These are phyloP conservation scores for Verticillium isaacii DNA, from an alignment of 2,329 filamentous ascomycete species.

Conservation along the genomic window DNA sequence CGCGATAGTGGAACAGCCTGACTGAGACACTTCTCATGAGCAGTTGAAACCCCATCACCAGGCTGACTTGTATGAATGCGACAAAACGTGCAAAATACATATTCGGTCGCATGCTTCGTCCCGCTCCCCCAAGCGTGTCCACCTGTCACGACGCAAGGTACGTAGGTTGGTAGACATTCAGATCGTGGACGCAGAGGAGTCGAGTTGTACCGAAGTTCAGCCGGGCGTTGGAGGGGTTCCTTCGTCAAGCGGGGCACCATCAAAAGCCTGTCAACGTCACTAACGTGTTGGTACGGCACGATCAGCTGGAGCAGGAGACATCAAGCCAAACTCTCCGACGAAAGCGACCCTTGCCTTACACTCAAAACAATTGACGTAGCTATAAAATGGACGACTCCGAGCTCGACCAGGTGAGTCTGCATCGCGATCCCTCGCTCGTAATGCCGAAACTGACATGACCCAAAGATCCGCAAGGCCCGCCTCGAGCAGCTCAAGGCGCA, in stretches of 20 bases:
- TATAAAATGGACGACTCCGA: constrained; percentile 37
- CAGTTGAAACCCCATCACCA: too few relatives aligned
- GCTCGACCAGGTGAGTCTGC: constrained; percentile 30
- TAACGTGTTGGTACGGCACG: not conserved
- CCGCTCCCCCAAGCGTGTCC: too few relatives aligned
- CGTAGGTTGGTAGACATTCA: too few relatives aligned
- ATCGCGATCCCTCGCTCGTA: not conserved
- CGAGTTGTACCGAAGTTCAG: not conserved
- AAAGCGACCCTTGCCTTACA: not conserved
- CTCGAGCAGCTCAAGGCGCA: constrained; percentile 87
- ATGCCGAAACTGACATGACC: not conserved
- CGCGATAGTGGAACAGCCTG: too few relatives aligned
- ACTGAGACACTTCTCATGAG: too few relatives aligned
- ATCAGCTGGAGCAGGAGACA: not conserved
- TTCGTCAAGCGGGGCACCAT: not conserved
- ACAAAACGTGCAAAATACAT: too few relatives aligned
- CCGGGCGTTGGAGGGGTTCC: not conserved
- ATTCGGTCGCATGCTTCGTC: too few relatives aligned
- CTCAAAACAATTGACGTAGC: not conserved
- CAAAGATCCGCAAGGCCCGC: constrained; percentile 82
- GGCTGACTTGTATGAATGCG: too few relatives aligned
- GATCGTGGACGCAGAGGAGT: too few relatives aligned
- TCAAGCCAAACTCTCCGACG: not conserved
- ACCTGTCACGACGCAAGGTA: too few relatives aligned
- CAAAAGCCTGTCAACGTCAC: not conserved